These are phyloP conservation scores for Talaromyces liani DNA, from an alignment of 495 filamentous ascomycete genomes.

Conservation along the genomic window DNA sequence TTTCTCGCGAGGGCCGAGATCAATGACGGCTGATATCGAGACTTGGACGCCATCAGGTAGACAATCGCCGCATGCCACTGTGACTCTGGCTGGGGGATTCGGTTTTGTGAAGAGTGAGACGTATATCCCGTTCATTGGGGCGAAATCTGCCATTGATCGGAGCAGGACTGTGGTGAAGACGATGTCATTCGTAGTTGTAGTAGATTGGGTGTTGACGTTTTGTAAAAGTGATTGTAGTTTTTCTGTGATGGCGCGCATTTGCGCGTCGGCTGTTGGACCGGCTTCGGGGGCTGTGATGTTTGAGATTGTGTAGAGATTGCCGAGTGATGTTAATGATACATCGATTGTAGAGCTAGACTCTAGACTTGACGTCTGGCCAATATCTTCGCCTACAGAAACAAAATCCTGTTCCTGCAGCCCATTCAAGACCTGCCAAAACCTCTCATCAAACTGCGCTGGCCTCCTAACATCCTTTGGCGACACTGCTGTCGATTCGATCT, in stretches of 20 bases:
- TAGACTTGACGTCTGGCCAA: background rate
- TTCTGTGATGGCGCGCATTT: constrained; percentile 36
- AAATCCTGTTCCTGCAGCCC: constrained; percentile 11
- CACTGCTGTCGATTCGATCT: constrained; percentile 19
- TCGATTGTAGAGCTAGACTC: background rate
- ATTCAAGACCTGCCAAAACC: constrained; percentile 28
- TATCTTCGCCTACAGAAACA: background rate
- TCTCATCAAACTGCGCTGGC: constrained; percentile 38
- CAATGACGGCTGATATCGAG: constrained; percentile 48
- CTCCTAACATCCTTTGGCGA: constrained; percentile 27
- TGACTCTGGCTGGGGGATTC: constrained; percentile 79
- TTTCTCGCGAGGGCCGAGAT: constrained; percentile 21
- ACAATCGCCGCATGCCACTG: constrained; percentile 63
- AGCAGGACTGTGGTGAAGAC: constrained; percentile 70
- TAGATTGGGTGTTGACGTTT: constrained; percentile 8
- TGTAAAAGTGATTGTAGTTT: constrained; percentile 28
- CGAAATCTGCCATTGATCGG: constrained; percentile 72
- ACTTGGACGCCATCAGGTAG: constrained; percentile 53
- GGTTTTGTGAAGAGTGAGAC: constrained; percentile 57
- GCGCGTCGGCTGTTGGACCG: constrained; percentile 27
- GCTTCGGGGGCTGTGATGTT: constrained; percentile 38
- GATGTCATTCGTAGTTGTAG: constrained; percentile 46
- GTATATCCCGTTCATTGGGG: constrained; percentile 66
- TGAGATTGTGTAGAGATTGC: constrained; percentile 26
- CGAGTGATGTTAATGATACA: background rate